phyloP scores from a whole-genome alignment of 1,139 yeast species.

The Pichia sp. region DNA sequence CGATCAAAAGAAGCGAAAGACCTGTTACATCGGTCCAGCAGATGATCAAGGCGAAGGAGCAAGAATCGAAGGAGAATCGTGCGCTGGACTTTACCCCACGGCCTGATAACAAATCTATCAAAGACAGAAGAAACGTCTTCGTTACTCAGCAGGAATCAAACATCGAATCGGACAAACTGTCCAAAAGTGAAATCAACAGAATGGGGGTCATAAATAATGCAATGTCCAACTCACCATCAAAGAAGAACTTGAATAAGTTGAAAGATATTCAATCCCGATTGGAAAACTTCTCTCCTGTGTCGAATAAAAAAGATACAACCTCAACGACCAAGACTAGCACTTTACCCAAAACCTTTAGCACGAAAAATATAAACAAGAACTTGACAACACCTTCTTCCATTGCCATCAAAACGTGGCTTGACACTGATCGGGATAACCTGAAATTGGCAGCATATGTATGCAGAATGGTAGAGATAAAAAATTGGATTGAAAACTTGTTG shows the following conservation, averaged over 20 bases:
- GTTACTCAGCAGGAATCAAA: constrained; percentile 12
- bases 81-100: constrained; percentile 25
- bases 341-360: constrained; percentile 20
- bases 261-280: constrained; percentile 28
- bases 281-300: background rate
- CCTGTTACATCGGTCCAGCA: constrained; percentile 28
- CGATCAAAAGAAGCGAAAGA: constrained; percentile 9
- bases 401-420: constrained; percentile 24
- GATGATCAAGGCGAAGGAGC: constrained; percentile 30
- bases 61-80: constrained; percentile 26
- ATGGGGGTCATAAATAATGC: constrained; percentile 31
- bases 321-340: constrained; percentile 3
- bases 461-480: constrained; percentile 80
- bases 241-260: constrained; percentile 31
- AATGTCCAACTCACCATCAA: constrained; percentile 33
- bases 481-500: constrained; percentile 64
- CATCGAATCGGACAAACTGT: constrained; percentile 13
- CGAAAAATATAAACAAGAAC: constrained; percentile 14
- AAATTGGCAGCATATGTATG: constrained; percentile 73
- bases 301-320: background rate
- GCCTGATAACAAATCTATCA: constrained; percentile 20
- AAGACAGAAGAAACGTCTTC: constrained; percentile 20
- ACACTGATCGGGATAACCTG: constrained; percentile 26
- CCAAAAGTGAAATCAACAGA: constrained; percentile 26
- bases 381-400: constrained; percentile 6